phyloP scores from a whole-genome alignment of 805 yeast species.

The Yarrowia porcina region DNA sequence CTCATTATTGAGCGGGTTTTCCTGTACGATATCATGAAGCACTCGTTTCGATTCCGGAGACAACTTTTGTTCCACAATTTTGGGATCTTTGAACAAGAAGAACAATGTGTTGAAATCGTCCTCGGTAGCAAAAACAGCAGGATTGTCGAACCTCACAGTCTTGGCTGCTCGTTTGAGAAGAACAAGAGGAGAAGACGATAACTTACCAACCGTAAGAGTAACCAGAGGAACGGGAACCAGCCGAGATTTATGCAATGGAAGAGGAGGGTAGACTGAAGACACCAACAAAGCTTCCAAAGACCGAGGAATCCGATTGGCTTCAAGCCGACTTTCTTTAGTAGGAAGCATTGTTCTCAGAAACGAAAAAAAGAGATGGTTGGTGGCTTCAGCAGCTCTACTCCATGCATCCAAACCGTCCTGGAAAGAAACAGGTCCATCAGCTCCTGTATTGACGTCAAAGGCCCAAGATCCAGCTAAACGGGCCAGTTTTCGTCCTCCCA shows the following conservation, averaged over 20 bases:
- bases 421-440: slow-evolving; percentile 46
- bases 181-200: slow-evolving; percentile 53
- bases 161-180: slow-evolving; percentile 56
- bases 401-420: slow-evolving; percentile 71
- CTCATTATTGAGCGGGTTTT: slow-evolving; percentile 33
- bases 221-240: slow-evolving; percentile 61
- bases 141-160: slow-evolving; percentile 64
- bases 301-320: slow-evolving; percentile 40
- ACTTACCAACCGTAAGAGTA: slow-evolving; percentile 47
- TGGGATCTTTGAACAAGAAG: slow-evolving; percentile 56
- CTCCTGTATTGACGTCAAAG: slow-evolving; percentile 45
- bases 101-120: slow-evolving; percentile 76
- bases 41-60: slow-evolving; percentile 70
- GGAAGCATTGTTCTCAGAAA: slow-evolving; percentile 78
- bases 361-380: slow-evolving; percentile 73
- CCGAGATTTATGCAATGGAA: slow-evolving; percentile 41
- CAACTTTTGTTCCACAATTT: slow-evolving; percentile 54
- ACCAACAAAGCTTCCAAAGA: slow-evolving; percentile 57
- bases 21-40: slow-evolving; percentile 41
- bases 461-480: slow-evolving; percentile 90
- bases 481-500: slow-evolving; percentile 76
- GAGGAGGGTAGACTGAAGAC: slow-evolving; percentile 61
- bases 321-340: slow-evolving; percentile 61
- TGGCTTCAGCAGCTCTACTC: slow-evolving; percentile 80
- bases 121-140: slow-evolving; percentile 64